Percentiles rank a stretch among this genome's conserved stretches.
Evolutionary conservation across 306 rosid genomes (phyloP).

Genomic region (Albizia julibrissin): DNA sequence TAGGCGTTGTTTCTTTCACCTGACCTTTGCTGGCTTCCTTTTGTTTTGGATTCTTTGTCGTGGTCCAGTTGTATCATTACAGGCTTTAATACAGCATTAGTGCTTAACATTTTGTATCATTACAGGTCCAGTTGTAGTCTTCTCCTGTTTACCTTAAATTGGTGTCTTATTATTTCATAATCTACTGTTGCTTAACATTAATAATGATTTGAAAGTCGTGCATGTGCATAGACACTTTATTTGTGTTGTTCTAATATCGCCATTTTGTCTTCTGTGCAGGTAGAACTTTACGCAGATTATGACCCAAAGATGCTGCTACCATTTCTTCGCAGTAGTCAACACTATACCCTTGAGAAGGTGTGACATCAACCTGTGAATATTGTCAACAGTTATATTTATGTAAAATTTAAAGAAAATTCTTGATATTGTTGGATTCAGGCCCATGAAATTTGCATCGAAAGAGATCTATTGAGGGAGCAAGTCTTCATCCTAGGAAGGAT

Average conservation of each 20-base stretch:
- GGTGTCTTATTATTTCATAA: not conserved
- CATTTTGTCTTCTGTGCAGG: conserved; percentile 49
- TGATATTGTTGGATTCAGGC: conserved; percentile 61
- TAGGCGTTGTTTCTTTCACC: conserved; percentile 39
- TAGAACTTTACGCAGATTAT: conserved; percentile 95
- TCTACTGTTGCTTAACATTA: conserved; percentile 11
- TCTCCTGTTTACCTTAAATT: not conserved
- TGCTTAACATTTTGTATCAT: too few relatives aligned
- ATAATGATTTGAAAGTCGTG: not conserved
- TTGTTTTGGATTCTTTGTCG: conserved; percentile 20
- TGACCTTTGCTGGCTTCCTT: conserved; percentile 23
- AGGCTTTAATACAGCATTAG: conserved; percentile 7
- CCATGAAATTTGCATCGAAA: conserved; percentile 71
- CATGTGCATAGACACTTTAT: not conserved
- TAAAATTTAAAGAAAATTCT: conserved; percentile 33
- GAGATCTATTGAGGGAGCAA: conserved; percentile 81
- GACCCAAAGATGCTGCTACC: conserved; percentile 92
- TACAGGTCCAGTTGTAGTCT: too few relatives aligned
- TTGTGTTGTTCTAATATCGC: not conserved
- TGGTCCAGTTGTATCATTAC: conserved; percentile 23
- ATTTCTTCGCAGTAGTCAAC: conserved; percentile 96
- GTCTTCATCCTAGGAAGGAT: conserved; percentile 95
- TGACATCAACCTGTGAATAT: conserved; percentile 34
- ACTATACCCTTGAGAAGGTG: conserved; percentile 96
- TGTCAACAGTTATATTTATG: conserved; percentile 20